These are phyloP conservation scores for Phytophthora fragariae DNA, from an alignment of 352 stramenopile genomes.

Conservation along the genomic window DNA sequence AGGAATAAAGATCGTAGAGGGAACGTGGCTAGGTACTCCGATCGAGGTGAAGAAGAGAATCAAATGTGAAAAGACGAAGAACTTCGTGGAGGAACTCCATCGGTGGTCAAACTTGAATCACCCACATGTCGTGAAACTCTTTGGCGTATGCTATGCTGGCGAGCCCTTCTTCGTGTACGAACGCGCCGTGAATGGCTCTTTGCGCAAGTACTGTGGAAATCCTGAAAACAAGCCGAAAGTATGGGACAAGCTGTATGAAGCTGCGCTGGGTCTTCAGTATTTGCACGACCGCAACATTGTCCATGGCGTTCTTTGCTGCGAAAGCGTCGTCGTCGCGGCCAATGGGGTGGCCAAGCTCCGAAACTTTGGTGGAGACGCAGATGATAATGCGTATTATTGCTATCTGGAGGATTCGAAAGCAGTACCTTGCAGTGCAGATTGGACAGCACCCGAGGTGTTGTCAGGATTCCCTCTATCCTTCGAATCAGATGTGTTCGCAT, in stretches of 20 bases:
- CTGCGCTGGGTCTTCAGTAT: conserved; percentile 35
- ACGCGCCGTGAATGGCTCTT: neutral
- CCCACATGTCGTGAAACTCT: conserved; percentile 28
- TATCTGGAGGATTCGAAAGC: too few relatives aligned
- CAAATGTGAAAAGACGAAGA: neutral
- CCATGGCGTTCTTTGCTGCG: conserved; percentile 21
- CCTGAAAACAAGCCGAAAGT: neutral
- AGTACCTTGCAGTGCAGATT: too few relatives aligned
- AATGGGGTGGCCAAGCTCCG: conserved; percentile 21
- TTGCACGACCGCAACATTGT: conserved; percentile 31
- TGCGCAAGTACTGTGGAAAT: neutral
- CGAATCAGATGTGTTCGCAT: conserved; percentile 10
- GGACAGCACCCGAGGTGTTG: conserved; percentile 8
- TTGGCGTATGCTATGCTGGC: conserved; percentile 11
- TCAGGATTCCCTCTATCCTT: conserved; percentile 13
- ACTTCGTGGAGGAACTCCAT: conserved; percentile 23
- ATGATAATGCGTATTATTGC: too few relatives aligned
- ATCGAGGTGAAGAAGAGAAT: conserved; percentile 12
- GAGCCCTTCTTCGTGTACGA: conserved; percentile 27
- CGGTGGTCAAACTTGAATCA: conserved; percentile 25
- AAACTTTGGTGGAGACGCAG: conserved; percentile 6
- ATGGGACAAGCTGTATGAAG: conserved; percentile 31
- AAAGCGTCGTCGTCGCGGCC: conserved; percentile 22
- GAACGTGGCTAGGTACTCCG: conserved; percentile 8
- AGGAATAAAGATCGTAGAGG: neutral